A percentile compares a stretch with the other conserved stretches of the same genome.
Conservation (phyloP, 1,284 basidiomycete genomes). For the Cryptococcus wingfieldii region DNA sequence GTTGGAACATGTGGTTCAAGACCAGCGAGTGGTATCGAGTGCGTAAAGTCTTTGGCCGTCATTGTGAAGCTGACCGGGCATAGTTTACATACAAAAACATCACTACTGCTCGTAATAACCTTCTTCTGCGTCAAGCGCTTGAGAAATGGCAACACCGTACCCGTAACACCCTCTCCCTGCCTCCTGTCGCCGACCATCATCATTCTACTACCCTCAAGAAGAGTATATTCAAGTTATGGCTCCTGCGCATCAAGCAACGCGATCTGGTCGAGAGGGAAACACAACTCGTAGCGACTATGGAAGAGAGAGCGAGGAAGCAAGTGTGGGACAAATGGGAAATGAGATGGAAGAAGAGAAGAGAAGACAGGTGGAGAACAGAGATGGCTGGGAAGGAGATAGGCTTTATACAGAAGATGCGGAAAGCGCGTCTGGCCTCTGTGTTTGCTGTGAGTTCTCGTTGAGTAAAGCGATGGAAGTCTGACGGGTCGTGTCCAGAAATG, state of each 20-base stretch:
- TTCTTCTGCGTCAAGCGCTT: slow-evolving; percentile 40
- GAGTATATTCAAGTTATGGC: slow-evolving; percentile 23
- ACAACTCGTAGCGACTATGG: background rate
- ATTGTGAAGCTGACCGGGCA: background rate
- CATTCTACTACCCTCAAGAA: slow-evolving; percentile 19
- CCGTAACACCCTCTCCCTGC: slow-evolving; percentile 22
- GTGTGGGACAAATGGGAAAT: slow-evolving; percentile 28
- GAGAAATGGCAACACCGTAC: slow-evolving; percentile 28
- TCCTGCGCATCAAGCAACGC: slow-evolving; percentile 12
- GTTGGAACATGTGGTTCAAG: slow-evolving; percentile 42
- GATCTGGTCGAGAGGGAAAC: slow-evolving; percentile 15
- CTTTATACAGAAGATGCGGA: slow-evolving; percentile 11
- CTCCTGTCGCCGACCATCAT: slow-evolving; percentile 36
- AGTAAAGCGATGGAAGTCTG: too few relatives aligned
- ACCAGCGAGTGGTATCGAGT: slow-evolving; percentile 37
- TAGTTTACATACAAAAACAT: slow-evolving; percentile 39
- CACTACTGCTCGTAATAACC: slow-evolving; percentile 31
- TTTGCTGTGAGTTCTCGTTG: too few relatives aligned
- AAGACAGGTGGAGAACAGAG: slow-evolving; percentile 34
- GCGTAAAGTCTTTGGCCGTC: background rate
- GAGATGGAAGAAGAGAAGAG: slow-evolving; percentile 19
- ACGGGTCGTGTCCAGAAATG: too few relatives aligned
- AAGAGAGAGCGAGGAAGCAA: background rate
- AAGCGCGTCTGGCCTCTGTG: background rate
- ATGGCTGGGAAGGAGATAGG: slow-evolving; percentile 23